These are phyloP conservation scores for Mallotus repandus DNA, from an alignment of 441 rosid genomes.

Conservation along the genomic window DNA sequence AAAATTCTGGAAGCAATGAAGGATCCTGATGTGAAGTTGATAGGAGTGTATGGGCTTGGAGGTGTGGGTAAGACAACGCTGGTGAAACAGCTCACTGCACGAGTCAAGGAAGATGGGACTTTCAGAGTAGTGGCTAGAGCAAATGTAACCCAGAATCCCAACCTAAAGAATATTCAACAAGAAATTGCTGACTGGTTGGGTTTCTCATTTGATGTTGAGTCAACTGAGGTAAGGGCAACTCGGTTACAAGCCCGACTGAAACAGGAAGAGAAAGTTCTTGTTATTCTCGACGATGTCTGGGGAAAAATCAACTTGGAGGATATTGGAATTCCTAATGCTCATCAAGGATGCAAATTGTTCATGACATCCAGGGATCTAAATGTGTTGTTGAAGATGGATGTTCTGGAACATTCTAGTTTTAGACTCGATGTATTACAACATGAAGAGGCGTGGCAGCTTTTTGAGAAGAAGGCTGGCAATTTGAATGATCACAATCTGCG, in stretches of 20 bases:
- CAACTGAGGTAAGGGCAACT: constrained; percentile 22
- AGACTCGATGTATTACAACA: neutral
- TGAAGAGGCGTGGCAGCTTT: constrained; percentile 22
- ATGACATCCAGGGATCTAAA: constrained; percentile 23
- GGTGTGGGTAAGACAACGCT: too few species aligned
- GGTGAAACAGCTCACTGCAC: too few species aligned
- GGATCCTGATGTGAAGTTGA: too few species aligned
- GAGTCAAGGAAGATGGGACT: too few species aligned
- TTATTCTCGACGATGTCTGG: constrained; percentile 45
- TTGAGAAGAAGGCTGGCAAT: constrained; percentile 11
- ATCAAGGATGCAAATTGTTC: constrained; percentile 20
- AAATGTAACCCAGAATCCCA: constrained; percentile 6
- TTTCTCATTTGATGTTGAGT: constrained; percentile 16
- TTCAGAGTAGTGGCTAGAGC: constrained; percentile 19
- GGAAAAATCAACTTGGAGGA: constrained; percentile 26
- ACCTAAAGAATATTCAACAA: constrained; percentile 1
- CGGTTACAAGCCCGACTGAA: constrained; percentile 19
- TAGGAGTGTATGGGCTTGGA: too few species aligned
- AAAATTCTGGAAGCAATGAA: too few species aligned
- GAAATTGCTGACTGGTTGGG: constrained; percentile 26
- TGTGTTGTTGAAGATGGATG: constrained; percentile 15
- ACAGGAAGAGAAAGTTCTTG: constrained; percentile 24
- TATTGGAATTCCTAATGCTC: constrained; percentile 26
- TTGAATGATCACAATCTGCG: neutral
- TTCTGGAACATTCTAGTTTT: neutral